phyloP scores from a whole-genome alignment of 2,329 filamentous ascomycete species.

The Phialocephala subalpina region DNA sequence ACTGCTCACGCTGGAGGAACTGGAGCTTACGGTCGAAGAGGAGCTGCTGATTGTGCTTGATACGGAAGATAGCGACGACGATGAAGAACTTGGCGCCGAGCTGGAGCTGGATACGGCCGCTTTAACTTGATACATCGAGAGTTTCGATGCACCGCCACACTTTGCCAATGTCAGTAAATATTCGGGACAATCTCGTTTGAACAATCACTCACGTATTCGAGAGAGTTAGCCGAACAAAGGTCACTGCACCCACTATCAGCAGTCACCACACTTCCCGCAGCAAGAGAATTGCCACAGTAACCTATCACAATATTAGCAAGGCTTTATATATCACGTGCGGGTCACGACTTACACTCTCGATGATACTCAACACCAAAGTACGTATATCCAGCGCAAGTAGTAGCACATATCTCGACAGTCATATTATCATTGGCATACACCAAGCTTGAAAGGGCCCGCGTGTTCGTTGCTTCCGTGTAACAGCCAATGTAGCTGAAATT shows the following conservation, averaged over 20 bases:
- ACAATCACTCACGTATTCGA: constrained; percentile 40
- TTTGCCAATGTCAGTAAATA: constrained; percentile 15
- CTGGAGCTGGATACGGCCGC: constrained; percentile 3
- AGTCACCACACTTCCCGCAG: constrained; percentile 31
- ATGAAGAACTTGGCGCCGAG: not conserved
- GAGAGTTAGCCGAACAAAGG: constrained; percentile 35
- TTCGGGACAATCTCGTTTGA: constrained; percentile 9
- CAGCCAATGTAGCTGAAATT: constrained; percentile 19
- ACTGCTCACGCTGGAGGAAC: constrained; percentile 4
- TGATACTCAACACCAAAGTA: constrained; percentile 47
- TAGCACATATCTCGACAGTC: constrained; percentile 41
- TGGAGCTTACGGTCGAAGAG: not conserved
- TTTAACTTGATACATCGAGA: constrained; percentile 33
- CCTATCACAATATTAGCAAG: constrained; percentile 20
- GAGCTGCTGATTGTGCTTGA: not conserved
- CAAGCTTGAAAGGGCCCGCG: constrained; percentile 36
- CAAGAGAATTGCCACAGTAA: constrained; percentile 40
- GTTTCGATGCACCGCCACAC: constrained; percentile 36
- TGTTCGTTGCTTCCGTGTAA: constrained; percentile 40
- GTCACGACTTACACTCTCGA: constrained; percentile 36
- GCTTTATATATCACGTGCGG: not conserved
- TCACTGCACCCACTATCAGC: constrained; percentile 37
- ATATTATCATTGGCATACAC: constrained; percentile 34
- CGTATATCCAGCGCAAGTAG: constrained; percentile 37
- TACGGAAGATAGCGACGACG: not conserved